phyloP scores from a whole-genome alignment of 805 yeast species.

The Candida insectorum region DNA sequence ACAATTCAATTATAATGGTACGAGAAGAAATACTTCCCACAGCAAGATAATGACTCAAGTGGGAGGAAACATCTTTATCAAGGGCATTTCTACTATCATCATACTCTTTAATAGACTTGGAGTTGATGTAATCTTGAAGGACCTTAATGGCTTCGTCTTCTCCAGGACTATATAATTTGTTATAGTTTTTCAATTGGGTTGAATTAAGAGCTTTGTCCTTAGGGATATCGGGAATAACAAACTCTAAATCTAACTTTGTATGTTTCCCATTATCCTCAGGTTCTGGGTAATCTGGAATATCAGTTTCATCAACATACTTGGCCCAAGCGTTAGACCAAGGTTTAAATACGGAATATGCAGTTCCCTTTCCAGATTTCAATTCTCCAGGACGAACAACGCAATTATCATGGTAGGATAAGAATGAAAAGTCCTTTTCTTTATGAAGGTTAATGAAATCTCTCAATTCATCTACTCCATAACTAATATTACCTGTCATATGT shows the following conservation, averaged over 20 bases:
- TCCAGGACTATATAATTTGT: conserved; percentile 16
- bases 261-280: conserved; percentile 2
- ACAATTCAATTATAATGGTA: conserved; percentile 28
- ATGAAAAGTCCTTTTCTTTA: conserved; percentile 1
- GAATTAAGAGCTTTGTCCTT: conserved; percentile 4
- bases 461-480: conserved; percentile 46
- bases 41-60: conserved; percentile 45
- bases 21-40: conserved; percentile 46
- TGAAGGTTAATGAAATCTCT: conserved; percentile 23
- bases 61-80: conserved; percentile 30
- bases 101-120: conserved; percentile 25
- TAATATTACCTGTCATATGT: conserved; percentile 33
- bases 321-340: conserved; percentile 43
- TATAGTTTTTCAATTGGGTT: conserved; percentile 5
- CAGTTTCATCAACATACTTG: conserved; percentile 18
- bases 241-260: neutral
- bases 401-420: conserved; percentile 31
- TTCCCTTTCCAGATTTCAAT: conserved; percentile 31
- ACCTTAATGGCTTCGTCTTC: conserved; percentile 29
- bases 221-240: conserved; percentile 4
- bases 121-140: conserved; percentile 17
- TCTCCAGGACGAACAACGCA: conserved; percentile 41
- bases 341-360: conserved; percentile 42
- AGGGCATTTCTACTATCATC: conserved; percentile 29
- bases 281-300: conserved; percentile 3